Conservation (phyloP, 495 filamentous ascomycete species). For the Hypoxylon lienhwacheense region DNA sequence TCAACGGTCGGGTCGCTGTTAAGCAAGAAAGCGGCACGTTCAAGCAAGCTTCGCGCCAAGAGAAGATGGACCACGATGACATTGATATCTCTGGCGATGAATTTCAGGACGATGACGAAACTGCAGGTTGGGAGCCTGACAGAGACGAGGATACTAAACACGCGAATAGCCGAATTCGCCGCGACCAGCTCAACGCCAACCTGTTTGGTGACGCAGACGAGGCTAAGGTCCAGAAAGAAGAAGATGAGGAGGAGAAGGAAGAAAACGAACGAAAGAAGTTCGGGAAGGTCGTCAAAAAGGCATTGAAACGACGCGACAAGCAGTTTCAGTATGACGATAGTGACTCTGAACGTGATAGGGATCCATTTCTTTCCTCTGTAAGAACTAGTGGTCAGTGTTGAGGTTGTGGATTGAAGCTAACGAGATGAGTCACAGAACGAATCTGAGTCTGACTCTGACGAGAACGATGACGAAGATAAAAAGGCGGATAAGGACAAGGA, state of each 20-base stretch:
- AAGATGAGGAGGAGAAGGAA: slow-evolving; percentile 67
- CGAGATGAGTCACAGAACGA: slow-evolving; percentile 42
- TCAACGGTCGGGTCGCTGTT: slow-evolving; percentile 50
- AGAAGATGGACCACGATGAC: slow-evolving; percentile 60
- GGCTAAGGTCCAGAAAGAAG: slow-evolving; percentile 80
- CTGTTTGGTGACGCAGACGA: slow-evolving; percentile 83
- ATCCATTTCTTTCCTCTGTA: slow-evolving; percentile 68
- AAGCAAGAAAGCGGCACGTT: slow-evolving; percentile 58
- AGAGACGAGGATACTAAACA: slow-evolving; percentile 84
- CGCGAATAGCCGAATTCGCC: slow-evolving; percentile 80
- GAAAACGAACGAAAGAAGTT: slow-evolving; percentile 65
- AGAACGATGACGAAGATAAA: slow-evolving; percentile 53
- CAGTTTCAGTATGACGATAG: slow-evolving; percentile 83
- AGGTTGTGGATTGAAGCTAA: slow-evolving; percentile 18
- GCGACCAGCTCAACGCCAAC: slow-evolving; percentile 85
- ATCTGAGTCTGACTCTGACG: slow-evolving; percentile 42
- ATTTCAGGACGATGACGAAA: slow-evolving; percentile 78
- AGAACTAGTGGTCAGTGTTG: slow-evolving; percentile 37
- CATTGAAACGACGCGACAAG: slow-evolving; percentile 79
- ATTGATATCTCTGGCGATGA: slow-evolving; percentile 60
- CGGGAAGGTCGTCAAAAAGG: slow-evolving; percentile 76
- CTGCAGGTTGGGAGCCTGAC: slow-evolving; percentile 74
- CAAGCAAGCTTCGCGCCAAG: slow-evolving; percentile 50
- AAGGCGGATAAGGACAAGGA: slow-evolving; percentile 70
- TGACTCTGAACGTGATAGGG: slow-evolving; percentile 69